Evolutionary conservation across 2,329 filamentous ascomycete genomes (phyloP).

Genomic region (Ophiosphaerella korrae): DNA sequence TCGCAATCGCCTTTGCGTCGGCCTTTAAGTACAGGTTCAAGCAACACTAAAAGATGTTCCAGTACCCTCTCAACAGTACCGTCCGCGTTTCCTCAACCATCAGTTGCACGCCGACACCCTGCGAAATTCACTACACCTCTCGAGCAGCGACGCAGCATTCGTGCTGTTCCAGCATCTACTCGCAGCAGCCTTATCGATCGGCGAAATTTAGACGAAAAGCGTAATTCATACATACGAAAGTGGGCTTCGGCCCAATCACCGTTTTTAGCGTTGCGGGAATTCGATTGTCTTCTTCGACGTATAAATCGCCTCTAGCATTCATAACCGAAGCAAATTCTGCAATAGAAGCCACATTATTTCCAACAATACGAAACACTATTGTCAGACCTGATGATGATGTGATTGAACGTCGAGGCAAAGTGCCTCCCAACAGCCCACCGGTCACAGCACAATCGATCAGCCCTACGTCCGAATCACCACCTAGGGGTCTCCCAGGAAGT

Average conservation of each 20-base stretch:
- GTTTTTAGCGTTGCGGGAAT: constrained; percentile 46
- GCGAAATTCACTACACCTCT: constrained; percentile 33
- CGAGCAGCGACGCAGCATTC: constrained; percentile 48
- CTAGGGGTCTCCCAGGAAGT: constrained; percentile 24
- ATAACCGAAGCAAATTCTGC: constrained; percentile 10
- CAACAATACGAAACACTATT: constrained; percentile 17
- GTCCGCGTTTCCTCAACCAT: constrained; percentile 46
- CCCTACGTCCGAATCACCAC: constrained; percentile 10
- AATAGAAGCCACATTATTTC: neutral
- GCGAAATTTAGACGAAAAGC: constrained; percentile 46
- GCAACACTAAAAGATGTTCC: constrained; percentile 44
- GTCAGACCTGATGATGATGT: constrained; percentile 24
- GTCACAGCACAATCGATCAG: constrained; percentile 19
- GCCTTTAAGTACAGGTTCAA: constrained; percentile 44
- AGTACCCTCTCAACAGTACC: constrained; percentile 48
- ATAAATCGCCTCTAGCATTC: constrained; percentile 28
- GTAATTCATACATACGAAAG: constrained; percentile 51
- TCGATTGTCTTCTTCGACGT: constrained; percentile 39
- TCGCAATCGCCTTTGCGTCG: constrained; percentile 26
- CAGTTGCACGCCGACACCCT: constrained; percentile 26
- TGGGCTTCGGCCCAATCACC: constrained; percentile 46
- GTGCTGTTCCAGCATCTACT: constrained; percentile 42
- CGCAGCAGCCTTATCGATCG: constrained; percentile 45
- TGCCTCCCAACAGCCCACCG: constrained; percentile 13
- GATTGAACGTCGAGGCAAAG: constrained; percentile 16